These are phyloP conservation scores for Saturnispora besseyi DNA, from an alignment of 805 yeast genomes.

Conservation along the genomic window DNA sequence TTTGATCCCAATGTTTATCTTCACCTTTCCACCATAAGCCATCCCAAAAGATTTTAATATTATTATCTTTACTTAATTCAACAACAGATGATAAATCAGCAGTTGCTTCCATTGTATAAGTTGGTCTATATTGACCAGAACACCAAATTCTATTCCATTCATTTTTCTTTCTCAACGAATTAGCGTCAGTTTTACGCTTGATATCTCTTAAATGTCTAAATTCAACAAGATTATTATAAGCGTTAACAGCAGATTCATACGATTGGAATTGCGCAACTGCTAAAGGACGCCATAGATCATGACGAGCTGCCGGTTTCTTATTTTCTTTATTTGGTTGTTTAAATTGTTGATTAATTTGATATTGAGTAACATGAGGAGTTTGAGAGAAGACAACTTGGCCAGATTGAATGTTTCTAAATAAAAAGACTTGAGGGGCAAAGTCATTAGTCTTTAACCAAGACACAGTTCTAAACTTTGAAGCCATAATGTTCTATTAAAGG, in stretches of 20 bases:
- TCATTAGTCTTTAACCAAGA: constrained; percentile 50
- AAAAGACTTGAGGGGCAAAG: constrained; percentile 73
- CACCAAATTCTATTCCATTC: constrained; percentile 78
- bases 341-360: constrained; percentile 63
- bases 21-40: constrained; percentile 82
- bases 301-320: constrained; percentile 66
- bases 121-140: constrained; percentile 82
- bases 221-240: constrained; percentile 66
- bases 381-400: constrained; percentile 91
- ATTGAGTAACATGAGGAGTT: constrained; percentile 46
- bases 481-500: constrained; percentile 18
- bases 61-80: constrained; percentile 36
- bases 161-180: constrained; percentile 60
- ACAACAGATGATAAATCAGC: constrained; percentile 68
- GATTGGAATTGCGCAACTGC: constrained; percentile 63
- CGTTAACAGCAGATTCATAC: constrained; percentile 58
- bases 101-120: constrained; percentile 83
- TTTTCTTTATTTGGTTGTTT: constrained; percentile 85
- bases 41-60: constrained; percentile 67
- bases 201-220: constrained; percentile 68
- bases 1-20: constrained; percentile 59
- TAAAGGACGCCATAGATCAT: constrained; percentile 87
- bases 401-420: constrained; percentile 76
- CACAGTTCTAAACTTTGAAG: constrained; percentile 42
- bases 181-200: constrained; percentile 48